Percentiles rank a stretch among this genome's conserved stretches.
Conservation (phyloP, 352 stramenopile species). For the Pythium sp. region DNA sequence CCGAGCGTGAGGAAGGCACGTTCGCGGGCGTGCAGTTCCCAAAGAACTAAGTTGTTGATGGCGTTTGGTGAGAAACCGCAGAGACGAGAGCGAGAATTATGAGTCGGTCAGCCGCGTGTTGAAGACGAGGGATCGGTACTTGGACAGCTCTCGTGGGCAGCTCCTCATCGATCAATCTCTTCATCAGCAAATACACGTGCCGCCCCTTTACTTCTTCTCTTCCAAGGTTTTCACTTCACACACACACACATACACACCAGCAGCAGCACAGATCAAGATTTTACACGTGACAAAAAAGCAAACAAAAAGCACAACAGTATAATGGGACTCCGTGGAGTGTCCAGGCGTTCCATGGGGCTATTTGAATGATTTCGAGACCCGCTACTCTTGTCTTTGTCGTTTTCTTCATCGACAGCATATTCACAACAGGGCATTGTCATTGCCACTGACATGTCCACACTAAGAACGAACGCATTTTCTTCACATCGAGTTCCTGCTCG, state of each 20-base stretch:
- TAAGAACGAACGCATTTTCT: no score
- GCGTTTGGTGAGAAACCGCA: neutral
- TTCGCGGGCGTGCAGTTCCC: constrained; percentile 83
- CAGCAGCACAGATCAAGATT: neutral
- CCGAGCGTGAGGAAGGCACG: constrained; percentile 77
- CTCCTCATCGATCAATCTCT: neutral
- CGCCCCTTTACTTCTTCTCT: constrained; percentile 1
- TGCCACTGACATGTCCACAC: no score
- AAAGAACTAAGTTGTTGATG: constrained; percentile 41
- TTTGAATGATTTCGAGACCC: constrained; percentile 2
- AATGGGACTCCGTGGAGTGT: neutral
- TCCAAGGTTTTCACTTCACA: neutral
- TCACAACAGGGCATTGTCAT: no score
- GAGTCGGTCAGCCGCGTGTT: neutral
- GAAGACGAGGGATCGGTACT: neutral
- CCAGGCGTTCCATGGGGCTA: neutral
- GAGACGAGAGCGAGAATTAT: neutral
- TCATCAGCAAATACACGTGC: constrained; percentile 9
- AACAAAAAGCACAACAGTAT: constrained; percentile 2
- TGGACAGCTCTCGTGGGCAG: neutral
- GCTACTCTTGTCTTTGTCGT: neutral
- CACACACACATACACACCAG: neutral
- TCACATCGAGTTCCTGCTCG: no score
- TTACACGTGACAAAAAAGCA: constrained; percentile 3
- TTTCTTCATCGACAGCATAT: neutral